Evolutionary conservation across 2,329 filamentous ascomycete species (phyloP), one percentile per base, ranked within the genome.

Genomic region (Aspergillus ochraceus): DNA sequence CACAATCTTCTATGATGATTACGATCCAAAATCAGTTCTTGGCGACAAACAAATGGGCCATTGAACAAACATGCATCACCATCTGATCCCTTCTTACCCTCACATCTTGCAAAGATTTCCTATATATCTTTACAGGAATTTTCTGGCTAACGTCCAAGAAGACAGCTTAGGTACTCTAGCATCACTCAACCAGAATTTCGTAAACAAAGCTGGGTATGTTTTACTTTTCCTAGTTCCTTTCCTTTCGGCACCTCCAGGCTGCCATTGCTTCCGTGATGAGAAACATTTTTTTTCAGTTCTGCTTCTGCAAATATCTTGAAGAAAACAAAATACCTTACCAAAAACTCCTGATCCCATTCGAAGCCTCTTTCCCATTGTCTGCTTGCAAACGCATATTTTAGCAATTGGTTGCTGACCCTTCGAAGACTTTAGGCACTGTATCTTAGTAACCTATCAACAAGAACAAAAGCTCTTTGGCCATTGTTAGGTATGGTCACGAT

Each of bases 31-130:
- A 74, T 72, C 72, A 74, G 80, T 83, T 83, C 78, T 42, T 75
- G 79, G 83, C 77, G 81, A 85, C 77, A 73, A 71, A 70, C 68
- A 72, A 73, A 79, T 84, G 83, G 82, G 82, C 81, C 81, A 77
- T 74, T 67, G 80, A 82, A 82, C 79, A 83, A 59, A 85, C 83
- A 86, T 86, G 83, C 83, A 85, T 78, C 79, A 86, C 83, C 83
- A 83, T 84, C 83, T 86, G 80, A 82, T 64, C 53, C 66, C 60
- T 58, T 55, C 47, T 46, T 51, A 50, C 49, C 50, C 50, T 58
- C 60, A 55, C n/a, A 54, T 46, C n/a, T 22, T 55, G 36, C 14
- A 42, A 42, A 32, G 22, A 39, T 29, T 12, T 53, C 49, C 55
- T 50, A 36, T 49, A 42, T 6, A 46, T 39, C n/a, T 51, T 45